Percentiles rank a stretch among this genome's conserved stretches.
phyloP scores from a whole-genome alignment of 2,329 filamentous ascomycete species.

The Alternaria arbusti region DNA sequence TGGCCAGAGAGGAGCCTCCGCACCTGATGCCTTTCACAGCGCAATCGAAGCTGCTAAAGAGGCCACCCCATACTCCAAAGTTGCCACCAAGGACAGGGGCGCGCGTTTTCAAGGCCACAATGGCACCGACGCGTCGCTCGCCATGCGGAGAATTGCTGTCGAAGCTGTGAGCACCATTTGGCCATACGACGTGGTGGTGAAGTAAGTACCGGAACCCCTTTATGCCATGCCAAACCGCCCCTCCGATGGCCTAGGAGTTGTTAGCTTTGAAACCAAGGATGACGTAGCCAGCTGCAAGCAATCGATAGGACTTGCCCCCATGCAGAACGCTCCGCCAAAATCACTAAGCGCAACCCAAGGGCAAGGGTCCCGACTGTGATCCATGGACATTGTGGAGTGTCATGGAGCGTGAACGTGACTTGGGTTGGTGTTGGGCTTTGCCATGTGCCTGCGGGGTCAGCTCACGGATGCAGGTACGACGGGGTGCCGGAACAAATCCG shows the following conservation, averaged over 20 bases:
- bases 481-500: slow-evolving; percentile 10
- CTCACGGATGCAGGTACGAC: slow-evolving; percentile 20
- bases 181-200: slow-evolving; percentile 79
- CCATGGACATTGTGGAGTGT: neutral
- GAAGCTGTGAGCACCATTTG: slow-evolving; percentile 64
- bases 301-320: slow-evolving; percentile 73
- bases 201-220: slow-evolving; percentile 16
- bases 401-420: slow-evolving; percentile 2
- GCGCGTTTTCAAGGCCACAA: slow-evolving; percentile 96
- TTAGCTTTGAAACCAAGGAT: slow-evolving; percentile 1
- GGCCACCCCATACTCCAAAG: slow-evolving; percentile 95
- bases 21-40: slow-evolving; percentile 80
- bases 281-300: slow-evolving; percentile 11
- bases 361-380: neutral
- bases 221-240: slow-evolving; percentile 11
- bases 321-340: slow-evolving; percentile 94
- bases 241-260: slow-evolving; percentile 44
- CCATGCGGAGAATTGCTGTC: slow-evolving; percentile 65
- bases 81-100: slow-evolving; percentile 95
- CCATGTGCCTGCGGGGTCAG: slow-evolving; percentile 13
- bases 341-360: slow-evolving; percentile 95
- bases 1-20: neutral
- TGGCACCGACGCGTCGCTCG: slow-evolving; percentile 87
- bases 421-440: neutral
- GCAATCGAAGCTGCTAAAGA: slow-evolving; percentile 96